These are phyloP conservation scores for Falciphora oryzae DNA, from an alignment of 2,329 filamentous ascomycete genomes.

Conservation along the genomic window DNA sequence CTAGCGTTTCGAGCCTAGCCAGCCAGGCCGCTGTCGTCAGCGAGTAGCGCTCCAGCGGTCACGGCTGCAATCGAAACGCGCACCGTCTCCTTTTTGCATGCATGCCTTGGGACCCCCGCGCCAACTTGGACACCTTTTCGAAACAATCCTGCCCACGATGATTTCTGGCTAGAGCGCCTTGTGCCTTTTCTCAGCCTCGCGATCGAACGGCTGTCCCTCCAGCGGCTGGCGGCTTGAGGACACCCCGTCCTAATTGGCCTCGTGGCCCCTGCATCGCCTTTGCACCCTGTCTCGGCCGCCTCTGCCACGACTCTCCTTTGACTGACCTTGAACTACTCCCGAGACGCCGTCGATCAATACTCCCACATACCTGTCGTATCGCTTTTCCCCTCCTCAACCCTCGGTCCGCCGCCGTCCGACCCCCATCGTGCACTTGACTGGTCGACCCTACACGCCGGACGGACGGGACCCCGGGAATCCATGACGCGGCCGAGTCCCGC, in stretches of 20 bases:
- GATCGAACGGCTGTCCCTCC: not conserved
- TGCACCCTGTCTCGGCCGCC: too few species aligned
- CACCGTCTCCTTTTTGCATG: not conserved
- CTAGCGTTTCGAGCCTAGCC: not conserved
- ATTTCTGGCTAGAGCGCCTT: not conserved
- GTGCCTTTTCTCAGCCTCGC: not conserved
- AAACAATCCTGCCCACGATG: not conserved
- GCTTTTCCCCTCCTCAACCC: not conserved
- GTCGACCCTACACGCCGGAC: not conserved
- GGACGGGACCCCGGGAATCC: not conserved
- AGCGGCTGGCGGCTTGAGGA: not conserved
- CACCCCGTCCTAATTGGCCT: not conserved
- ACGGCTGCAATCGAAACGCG: not conserved
- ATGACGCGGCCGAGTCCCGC: not conserved
- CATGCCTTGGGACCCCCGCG: not conserved
- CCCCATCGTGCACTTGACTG: not conserved
- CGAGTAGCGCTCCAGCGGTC: not conserved
- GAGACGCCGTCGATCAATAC: not conserved
- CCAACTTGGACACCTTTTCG: not conserved
- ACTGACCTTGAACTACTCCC: not conserved
- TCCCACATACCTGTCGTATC: not conserved
- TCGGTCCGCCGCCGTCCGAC: not conserved
- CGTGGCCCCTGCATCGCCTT: not conserved
- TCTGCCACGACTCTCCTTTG: not conserved
- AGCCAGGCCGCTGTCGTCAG: not conserved